Evolutionary conservation across 2,329 filamentous ascomycete species (phyloP).

Genomic region (Talaromyces sp.): DNA sequence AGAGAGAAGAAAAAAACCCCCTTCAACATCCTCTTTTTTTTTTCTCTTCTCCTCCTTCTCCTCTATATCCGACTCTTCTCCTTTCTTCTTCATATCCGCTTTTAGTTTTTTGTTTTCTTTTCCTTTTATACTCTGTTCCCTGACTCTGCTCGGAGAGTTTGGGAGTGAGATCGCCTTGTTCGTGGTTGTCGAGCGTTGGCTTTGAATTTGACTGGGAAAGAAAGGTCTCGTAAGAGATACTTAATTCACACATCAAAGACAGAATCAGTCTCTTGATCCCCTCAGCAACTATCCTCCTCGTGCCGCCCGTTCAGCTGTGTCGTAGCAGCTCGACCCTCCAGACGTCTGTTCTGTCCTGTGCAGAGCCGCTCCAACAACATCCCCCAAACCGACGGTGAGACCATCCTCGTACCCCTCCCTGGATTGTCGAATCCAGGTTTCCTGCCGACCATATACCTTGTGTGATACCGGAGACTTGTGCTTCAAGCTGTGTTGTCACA

Average conservation of each 20-base stretch:
- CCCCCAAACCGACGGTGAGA: constrained; percentile 31
- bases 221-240: constrained; percentile 5
- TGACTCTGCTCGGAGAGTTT: constrained; percentile 39
- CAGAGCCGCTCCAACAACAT: constrained; percentile 31
- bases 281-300: constrained; percentile 31
- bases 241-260: neutral
- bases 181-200: constrained; percentile 20
- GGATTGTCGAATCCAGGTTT: constrained; percentile 22
- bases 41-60: constrained; percentile 31
- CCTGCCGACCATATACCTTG: neutral
- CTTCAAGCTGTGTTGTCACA: constrained; percentile 34
- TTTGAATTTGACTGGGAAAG: constrained; percentile 13
- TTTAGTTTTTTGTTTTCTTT: constrained; percentile 19
- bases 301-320: constrained; percentile 33
- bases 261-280: neutral
- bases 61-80: constrained; percentile 31
- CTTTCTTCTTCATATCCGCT: constrained; percentile 26
- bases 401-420: neutral
- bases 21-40: constrained; percentile 35
- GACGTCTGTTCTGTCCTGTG: constrained; percentile 35
- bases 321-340: constrained; percentile 34
- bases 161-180: constrained; percentile 35
- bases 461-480: constrained; percentile 22
- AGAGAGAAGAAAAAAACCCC: constrained; percentile 36
- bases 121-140: constrained; percentile 19